These are phyloP conservation scores for Nemania sp. DNA, from an alignment of 2,329 filamentous ascomycete genomes.

Conservation along the genomic window DNA sequence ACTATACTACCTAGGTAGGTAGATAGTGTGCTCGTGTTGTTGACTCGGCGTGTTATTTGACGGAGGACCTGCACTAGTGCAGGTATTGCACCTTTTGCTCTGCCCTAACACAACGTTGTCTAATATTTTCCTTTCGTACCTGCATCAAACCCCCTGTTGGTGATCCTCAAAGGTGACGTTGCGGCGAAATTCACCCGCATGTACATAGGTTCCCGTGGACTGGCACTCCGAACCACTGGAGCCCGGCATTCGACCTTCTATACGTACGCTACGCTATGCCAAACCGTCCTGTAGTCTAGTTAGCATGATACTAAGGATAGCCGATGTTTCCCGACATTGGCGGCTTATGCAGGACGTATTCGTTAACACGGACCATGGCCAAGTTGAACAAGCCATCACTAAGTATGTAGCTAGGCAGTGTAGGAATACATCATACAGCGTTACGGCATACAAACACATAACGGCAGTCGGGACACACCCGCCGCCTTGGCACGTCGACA, in stretches of 20 bases:
- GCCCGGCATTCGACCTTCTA: constrained; percentile 4
- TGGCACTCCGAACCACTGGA: constrained; percentile 2
- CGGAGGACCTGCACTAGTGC: no score
- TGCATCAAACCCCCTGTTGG: constrained; percentile 34
- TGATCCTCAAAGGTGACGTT: constrained; percentile 30
- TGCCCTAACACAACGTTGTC: constrained; percentile 27
- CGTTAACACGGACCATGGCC: no score
- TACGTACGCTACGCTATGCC: neutral
- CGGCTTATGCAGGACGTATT: neutral
- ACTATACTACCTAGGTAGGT: no score
- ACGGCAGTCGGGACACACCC: neutral
- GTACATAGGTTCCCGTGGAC: constrained; percentile 1
- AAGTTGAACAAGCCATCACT: no score
- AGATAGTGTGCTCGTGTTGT: neutral
- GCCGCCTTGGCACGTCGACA: neutral
- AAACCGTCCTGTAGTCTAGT: no score
- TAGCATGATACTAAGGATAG: constrained; percentile 1
- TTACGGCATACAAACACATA: neutral
- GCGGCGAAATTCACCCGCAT: constrained; percentile 12
- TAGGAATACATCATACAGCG: neutral
- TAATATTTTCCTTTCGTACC: constrained; percentile 31
- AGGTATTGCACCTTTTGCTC: constrained; percentile 28
- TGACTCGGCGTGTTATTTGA: no score
- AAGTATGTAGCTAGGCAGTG: neutral
- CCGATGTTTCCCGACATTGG: constrained; percentile 6